Evolutionary conservation across 2,329 filamentous ascomycete genomes (phyloP), one percentile per base, ranked within the genome.

Genomic region (Venturia asperata): DNA sequence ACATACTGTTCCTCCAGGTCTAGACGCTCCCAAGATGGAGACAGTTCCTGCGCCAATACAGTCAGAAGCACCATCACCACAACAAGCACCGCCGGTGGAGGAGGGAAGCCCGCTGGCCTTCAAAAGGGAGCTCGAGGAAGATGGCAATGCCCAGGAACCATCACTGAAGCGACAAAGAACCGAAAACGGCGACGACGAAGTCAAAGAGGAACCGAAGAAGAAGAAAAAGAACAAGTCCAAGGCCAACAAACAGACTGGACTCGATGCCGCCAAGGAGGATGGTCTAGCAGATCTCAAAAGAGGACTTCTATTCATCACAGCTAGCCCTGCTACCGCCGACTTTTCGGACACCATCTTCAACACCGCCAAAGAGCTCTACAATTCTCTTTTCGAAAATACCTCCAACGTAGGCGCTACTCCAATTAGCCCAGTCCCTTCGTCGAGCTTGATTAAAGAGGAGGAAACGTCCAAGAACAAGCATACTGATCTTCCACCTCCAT

Each of bases 291-390:
- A 61, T 34, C 60, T 61, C 39, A 61, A 61, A 45, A 41, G 42
- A 61, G 60, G 60, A 42, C 60, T 61, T 9, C 39, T 61, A 9
- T 61, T 42, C 60, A 61, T 61, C 60, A 61, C 42, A 42, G 42
- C 39, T 39, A 45, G 60, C 27, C 27, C 72, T 80, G 55, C 80
- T 76, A 64, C 79, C 78, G 65, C 88, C 81, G 82, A 80, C 73
- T n/a, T 76, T 73, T 41, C 74, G 79, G 65, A 80, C 82, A 43
- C 81, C 87, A 47, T 61, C 39, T 41, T 60, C 27, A 49, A 64
- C 39, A 52, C 43, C 42, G 65, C 62, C 19, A 64, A 63, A 45
- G 58, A 63, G n/a, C 52, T 64, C 5, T 47, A 66, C 24, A 47
- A 34, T 9, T 15, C 58, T 17, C 55, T 64, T 17, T 66, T 41